Evolutionary conservation across 805 yeast genomes (phyloP).

Genomic region (Pichia ethanolica): DNA sequence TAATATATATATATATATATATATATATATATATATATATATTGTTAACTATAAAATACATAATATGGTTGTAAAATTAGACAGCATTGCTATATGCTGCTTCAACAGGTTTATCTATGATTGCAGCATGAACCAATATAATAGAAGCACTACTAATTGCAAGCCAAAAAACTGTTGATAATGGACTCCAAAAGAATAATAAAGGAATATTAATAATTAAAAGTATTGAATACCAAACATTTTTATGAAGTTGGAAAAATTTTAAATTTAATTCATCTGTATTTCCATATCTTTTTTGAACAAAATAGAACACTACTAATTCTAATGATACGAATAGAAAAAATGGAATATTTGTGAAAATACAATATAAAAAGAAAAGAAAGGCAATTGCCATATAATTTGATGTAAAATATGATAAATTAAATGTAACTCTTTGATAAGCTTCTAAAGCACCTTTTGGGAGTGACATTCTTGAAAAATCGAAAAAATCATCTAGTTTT

Average conservation of each 20-base stretch:
- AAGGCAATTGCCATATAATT: constrained; percentile 72
- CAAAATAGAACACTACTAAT: constrained; percentile 34
- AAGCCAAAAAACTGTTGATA: constrained; percentile 87
- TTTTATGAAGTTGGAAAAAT: constrained; percentile 61
- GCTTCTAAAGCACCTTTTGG: constrained; percentile 78
- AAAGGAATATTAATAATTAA: constrained; percentile 51
- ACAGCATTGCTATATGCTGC: constrained; percentile 77
- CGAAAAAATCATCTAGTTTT: constrained; percentile 88
- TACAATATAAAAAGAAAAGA: constrained; percentile 64
- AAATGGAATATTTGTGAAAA: constrained; percentile 74
- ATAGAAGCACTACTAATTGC: constrained; percentile 75
- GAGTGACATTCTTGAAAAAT: constrained; percentile 71
- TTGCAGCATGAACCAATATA: constrained; percentile 78
- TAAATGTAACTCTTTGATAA: constrained; percentile 78
- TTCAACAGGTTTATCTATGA: constrained; percentile 94
- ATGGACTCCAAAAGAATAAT: constrained; percentile 73
- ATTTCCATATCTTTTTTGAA: constrained; percentile 28
- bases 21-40: too few relatives aligned
- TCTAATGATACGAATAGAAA: constrained; percentile 60
- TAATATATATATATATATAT: too few relatives aligned
- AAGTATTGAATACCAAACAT: constrained; percentile 79
- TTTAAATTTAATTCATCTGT: constrained; percentile 21
- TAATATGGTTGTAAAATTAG: constrained; percentile 9
- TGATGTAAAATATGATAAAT: constrained; percentile 76
- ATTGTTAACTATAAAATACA: too few relatives aligned